Base-by-base conservation (phyloP, 805 yeast species). In the Barnettozyma populi region DNA sequence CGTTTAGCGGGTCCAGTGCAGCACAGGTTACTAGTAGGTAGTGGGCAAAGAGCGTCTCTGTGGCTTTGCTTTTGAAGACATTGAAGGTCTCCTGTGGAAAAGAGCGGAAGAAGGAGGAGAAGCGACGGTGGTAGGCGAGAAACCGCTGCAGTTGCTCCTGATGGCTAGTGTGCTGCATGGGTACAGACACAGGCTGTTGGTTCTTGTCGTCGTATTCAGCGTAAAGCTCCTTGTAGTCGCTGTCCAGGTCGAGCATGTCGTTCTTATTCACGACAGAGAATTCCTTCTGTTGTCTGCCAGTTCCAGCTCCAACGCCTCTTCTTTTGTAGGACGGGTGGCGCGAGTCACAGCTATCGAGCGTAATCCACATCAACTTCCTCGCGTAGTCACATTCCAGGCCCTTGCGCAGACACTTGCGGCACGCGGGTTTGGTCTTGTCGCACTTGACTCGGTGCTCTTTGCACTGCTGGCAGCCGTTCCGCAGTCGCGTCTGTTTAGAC, bases 271-370 rank as follows among this genome's bases (percentile, higher is more conserved):
- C 9, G 9, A 19, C 20, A 3, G 34, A 8, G 14, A 5, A 7
- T 9, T 23, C 42, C 21, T 39, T 16, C 32, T 39, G 31, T 14
- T 10, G 37, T 35, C 8, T 35, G 7, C 20, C 36, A 34, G 36
- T 23, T 23, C 8, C 25, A 23, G 7, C 20, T 16, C 21, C 37
- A 35, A 21, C n/a, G 6, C 42, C 25, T 10, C 31, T 40, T 5
- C 46, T 45, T 25, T 46, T 51, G 40, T 41, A 51, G 14, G 54
- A 48, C 7, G 54, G 54, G 34, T 51, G 54, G 32, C 54, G 44
- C 4, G 54, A 45, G 21, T 51, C 54, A 13, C 23, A 16, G 20
- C 39, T 31, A 14, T 49, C 39, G 14, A 44, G 47, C 18, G 37
- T 44, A 4, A 52, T 40, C 50, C 50, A 52, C n/a, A 43, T 46